Conservation (phyloP, 495 filamentous ascomycete species). For the Neohortaea acidophila region DNA sequence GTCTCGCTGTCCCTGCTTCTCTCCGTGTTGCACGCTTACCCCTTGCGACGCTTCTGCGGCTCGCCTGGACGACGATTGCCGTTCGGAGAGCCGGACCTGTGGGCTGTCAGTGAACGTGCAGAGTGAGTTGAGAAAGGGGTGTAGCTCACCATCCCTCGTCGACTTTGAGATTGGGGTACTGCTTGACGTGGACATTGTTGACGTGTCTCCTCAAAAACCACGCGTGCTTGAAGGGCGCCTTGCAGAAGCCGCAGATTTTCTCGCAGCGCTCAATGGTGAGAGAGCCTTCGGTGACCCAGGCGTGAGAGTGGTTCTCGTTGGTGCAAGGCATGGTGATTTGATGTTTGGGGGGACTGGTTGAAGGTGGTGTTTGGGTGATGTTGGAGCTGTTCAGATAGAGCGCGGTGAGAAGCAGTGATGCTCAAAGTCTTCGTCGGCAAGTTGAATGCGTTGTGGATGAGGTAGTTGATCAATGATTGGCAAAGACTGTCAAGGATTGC, state of each 20-base stretch:
- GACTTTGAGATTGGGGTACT: background rate
- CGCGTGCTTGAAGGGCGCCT: background rate
- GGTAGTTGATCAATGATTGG: background rate
- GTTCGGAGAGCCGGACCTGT: too few relatives aligned
- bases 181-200: background rate
- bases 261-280: background rate
- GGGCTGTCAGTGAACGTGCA: background rate
- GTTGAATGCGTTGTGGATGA: background rate
- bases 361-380: background rate
- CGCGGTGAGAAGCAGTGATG: background rate
- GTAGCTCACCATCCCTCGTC: background rate
- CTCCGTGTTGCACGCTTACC: too few relatives aligned
- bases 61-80: too few relatives aligned
- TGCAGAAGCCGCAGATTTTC: background rate
- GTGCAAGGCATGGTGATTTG: background rate
- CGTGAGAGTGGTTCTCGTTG: background rate
- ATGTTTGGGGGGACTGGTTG: background rate
- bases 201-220: background rate
- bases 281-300: background rate
- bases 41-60: too few relatives aligned
- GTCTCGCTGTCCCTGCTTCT: too few relatives aligned
- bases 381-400: background rate
- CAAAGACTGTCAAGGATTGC: background rate
- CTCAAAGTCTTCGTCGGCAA: background rate
- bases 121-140: background rate